Evolutionary conservation across 257 asterid genomes (phyloP).

Genomic region (Plantago ovata): DNA sequence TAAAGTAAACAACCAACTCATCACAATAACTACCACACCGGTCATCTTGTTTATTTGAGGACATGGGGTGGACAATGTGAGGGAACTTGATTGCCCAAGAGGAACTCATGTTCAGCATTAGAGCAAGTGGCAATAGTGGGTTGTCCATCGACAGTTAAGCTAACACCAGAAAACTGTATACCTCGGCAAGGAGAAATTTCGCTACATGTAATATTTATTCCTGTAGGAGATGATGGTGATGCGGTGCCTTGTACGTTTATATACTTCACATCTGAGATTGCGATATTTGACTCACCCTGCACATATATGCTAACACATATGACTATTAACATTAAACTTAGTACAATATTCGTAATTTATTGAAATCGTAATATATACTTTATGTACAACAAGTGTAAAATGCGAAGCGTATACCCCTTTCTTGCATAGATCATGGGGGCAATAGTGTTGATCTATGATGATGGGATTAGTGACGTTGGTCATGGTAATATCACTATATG

Average conservation of each 20-base stretch:
- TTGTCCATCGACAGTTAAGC: conserved; percentile 3
- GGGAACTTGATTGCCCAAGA: conserved; percentile 16
- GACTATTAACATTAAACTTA: neutral
- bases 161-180: conserved; percentile 7
- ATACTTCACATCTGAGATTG: conserved; percentile 26
- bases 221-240: neutral
- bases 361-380: neutral
- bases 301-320: too few species aligned
- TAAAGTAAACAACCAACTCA: too few species aligned
- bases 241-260: conserved; percentile 18
- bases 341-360: neutral
- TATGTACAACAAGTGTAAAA: neutral
- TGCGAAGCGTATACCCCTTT: neutral
- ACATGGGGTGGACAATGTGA: conserved; percentile 22
- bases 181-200: conserved; percentile 18
- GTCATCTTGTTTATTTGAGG: too few species aligned
- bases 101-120: conserved; percentile 11
- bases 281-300: conserved; percentile 26
- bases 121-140: conserved; percentile 20
- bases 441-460: conserved; percentile 52
- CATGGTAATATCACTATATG: conserved; percentile 25
- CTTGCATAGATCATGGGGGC: conserved; percentile 28
- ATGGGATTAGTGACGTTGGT: conserved; percentile 37
- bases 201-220: conserved; percentile 20
- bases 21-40: too few species aligned